A percentile compares a stretch with the other conserved stretches of the same genome.
phyloP scores from a whole-genome alignment of 139 green algal species.

The Zygnema circumcarinatum region DNA sequence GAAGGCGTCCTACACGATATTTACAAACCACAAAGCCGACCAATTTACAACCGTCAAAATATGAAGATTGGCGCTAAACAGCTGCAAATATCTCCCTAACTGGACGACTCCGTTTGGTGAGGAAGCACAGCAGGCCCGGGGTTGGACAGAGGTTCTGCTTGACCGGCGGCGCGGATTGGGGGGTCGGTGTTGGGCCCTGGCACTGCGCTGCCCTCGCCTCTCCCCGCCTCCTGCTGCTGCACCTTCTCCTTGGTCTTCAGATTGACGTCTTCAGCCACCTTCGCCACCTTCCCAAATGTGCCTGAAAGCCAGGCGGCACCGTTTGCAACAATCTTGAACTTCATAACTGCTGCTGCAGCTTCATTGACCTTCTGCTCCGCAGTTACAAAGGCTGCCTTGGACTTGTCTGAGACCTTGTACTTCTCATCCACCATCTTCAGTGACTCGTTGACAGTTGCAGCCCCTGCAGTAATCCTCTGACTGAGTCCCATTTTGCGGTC shows the following conservation, averaged over 20 bases:
- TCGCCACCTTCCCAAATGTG: slow-evolving; percentile 14
- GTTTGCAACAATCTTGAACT: slow-evolving; percentile 23
- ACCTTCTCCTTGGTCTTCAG: slow-evolving; percentile 29
- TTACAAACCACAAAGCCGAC: too few relatives aligned
- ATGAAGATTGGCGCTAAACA: too few relatives aligned
- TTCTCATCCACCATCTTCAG: slow-evolving; percentile 40
- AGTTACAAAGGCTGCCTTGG: background rate
- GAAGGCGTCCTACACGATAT: too few relatives aligned
- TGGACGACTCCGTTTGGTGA: background rate
- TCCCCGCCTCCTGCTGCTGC: slow-evolving; percentile 7
- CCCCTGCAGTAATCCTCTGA: slow-evolving; percentile 21
- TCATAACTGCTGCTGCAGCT: slow-evolving; percentile 24
- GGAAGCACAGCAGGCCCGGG: background rate
- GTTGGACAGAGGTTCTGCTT: background rate
- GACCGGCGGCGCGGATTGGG: too few relatives aligned
- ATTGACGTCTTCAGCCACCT: slow-evolving; percentile 16
- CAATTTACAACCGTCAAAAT: too few relatives aligned
- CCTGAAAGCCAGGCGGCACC: slow-evolving; percentile 8
- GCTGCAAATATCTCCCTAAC: too few relatives aligned
- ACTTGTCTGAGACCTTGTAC: slow-evolving; percentile 39
- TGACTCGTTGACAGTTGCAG: slow-evolving; percentile 15
- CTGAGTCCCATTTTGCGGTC: slow-evolving; percentile 37
- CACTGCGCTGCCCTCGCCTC: too few relatives aligned
- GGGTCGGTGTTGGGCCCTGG: too few relatives aligned
- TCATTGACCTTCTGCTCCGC: slow-evolving; percentile 42